phyloP scores from a whole-genome alignment of 2,329 filamentous ascomycete species.

The Fonsecaea monophora region DNA sequence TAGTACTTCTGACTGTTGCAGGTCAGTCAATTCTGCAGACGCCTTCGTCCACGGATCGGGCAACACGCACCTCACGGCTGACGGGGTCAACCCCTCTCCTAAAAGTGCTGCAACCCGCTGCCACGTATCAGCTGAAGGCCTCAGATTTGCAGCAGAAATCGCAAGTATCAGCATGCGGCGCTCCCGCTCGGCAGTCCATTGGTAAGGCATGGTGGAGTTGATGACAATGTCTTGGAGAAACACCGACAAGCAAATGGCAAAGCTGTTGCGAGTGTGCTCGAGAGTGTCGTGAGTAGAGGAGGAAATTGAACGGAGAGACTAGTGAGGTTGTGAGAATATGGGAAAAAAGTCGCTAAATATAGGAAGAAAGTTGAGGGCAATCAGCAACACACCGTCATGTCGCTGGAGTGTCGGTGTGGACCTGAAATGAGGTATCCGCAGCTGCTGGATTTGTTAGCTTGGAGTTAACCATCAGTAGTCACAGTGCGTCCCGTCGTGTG shows the following conservation, averaged over 20 bases:
- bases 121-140: constrained; percentile 38
- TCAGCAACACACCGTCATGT: constrained; percentile 34
- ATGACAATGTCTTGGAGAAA: not conserved
- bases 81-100: constrained; percentile 35
- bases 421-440: not conserved
- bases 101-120: constrained; percentile 37
- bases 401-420: constrained; percentile 18
- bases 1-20: constrained; percentile 39
- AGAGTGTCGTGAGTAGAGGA: constrained; percentile 17
- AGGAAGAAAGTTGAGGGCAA: not conserved
- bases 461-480: not conserved
- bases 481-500: not conserved
- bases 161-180: constrained; percentile 34
- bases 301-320: constrained; percentile 12
- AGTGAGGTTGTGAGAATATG: constrained; percentile 7
- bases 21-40: constrained; percentile 16
- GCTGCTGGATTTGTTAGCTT: not conserved
- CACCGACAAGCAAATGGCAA: constrained; percentile 7
- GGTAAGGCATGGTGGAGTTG: constrained; percentile 29
- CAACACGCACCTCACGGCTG: constrained; percentile 35
- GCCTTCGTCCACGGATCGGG: not conserved
- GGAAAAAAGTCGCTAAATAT: not conserved
- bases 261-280: constrained; percentile 5
- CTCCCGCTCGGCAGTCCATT: constrained; percentile 34
- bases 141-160: constrained; percentile 32